Percentiles rank a stretch among this genome's conserved stretches.
Evolutionary conservation across 352 stramenopile genomes (phyloP).

Genomic region (Thalassiosira livingstoniorum): DNA sequence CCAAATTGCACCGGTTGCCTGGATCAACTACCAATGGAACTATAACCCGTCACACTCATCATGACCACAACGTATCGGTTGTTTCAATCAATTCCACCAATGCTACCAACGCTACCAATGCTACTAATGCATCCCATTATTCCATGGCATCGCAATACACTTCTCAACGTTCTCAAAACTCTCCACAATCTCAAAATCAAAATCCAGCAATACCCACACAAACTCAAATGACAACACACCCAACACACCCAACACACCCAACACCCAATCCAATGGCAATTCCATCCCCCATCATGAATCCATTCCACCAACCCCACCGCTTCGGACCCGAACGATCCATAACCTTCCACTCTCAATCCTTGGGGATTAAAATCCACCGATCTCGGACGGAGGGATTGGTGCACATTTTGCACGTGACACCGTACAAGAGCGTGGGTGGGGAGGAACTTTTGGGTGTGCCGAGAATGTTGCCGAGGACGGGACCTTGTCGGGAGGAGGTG

Average conservation of each 20-base stretch:
- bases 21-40: no score
- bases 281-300: conserved; percentile 15
- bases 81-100: no score
- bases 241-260: neutral
- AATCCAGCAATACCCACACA: neutral
- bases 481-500: no score
- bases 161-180: no score
- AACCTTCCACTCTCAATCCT: conserved; percentile 71
- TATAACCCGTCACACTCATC: no score
- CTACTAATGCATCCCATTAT: no score
- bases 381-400: conserved; percentile 77
- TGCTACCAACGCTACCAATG: no score
- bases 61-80: no score
- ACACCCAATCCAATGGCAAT: neutral
- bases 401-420: conserved; percentile 69
- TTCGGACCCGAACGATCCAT: conserved; percentile 73
- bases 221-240: neutral
- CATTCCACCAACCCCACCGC: conserved; percentile 38
- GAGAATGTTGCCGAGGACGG: no score
- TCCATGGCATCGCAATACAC: no score
- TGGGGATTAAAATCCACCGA: conserved; percentile 83
- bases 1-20: conserved; percentile 4
- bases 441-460: no score
- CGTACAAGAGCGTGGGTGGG: conserved; percentile 13
- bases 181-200: no score